Conservation (phyloP, 257 asterid species). For the Cinchona pubescens region DNA sequence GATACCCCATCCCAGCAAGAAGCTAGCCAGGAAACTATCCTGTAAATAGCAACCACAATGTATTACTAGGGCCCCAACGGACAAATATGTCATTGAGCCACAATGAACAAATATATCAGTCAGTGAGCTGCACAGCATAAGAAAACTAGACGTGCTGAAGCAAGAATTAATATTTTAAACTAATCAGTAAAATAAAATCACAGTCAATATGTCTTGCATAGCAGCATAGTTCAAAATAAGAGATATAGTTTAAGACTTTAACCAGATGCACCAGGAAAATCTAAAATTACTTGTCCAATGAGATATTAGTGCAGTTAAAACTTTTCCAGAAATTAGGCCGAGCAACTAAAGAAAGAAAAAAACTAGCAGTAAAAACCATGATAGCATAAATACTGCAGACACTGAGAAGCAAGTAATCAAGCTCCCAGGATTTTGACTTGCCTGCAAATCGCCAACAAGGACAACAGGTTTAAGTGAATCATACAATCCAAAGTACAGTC, state of each 20-base stretch:
- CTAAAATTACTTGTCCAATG: not conserved
- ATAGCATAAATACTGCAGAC: not conserved
- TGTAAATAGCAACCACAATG: conserved; percentile 26
- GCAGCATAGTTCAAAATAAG: not conserved
- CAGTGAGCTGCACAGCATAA: not conserved
- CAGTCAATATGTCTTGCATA: not conserved
- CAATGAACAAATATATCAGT: not conserved
- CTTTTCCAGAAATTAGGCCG: not conserved
- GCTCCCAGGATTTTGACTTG: conserved; percentile 21
- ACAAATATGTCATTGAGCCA: not conserved
- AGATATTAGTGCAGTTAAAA: not conserved
- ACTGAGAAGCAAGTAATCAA: not conserved
- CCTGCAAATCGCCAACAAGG: conserved; percentile 55
- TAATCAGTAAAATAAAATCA: not conserved
- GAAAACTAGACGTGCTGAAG: not conserved
- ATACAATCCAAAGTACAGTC: conserved; percentile 80
- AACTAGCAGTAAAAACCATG: not conserved
- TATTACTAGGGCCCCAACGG: not conserved
- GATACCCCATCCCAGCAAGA: conserved; percentile 79
- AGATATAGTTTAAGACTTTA: not conserved
- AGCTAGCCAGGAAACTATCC: conserved; percentile 79
- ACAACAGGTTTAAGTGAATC: conserved; percentile 74
- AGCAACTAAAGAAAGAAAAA: not conserved
- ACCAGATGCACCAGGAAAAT: not conserved
- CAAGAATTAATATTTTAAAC: not conserved